These are phyloP conservation scores for Podila epigama DNA, from an alignment of 192 early-diverging fungal genomes.

Conservation along the genomic window DNA sequence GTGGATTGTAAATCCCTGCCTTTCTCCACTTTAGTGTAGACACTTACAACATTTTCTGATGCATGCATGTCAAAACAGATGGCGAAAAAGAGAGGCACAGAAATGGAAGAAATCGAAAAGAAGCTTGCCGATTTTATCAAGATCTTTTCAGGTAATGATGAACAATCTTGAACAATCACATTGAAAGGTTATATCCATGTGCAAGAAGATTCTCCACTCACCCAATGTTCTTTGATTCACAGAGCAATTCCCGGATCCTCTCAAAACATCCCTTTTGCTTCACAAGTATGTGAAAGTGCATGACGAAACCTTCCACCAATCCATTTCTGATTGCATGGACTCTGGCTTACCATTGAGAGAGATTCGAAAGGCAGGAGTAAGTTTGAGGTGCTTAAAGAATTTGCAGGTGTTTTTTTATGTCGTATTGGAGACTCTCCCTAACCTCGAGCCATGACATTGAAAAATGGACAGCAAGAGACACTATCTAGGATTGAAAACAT, in stretches of 20 bases:
- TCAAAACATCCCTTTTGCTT: conserved; percentile 66
- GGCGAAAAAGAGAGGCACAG: conserved; percentile 36
- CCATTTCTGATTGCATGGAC: conserved; percentile 77
- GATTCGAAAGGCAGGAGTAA: conserved; percentile 70
- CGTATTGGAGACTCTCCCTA: no score
- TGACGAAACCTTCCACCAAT: conserved; percentile 70
- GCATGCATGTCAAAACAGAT: no score
- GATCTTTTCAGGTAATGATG: conserved; percentile 56
- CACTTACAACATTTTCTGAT: no score
- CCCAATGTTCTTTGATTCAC: neutral
- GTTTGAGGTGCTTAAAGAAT: no score
- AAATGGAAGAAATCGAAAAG: conserved; percentile 52
- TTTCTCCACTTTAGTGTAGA: no score
- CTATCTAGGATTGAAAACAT: conserved; percentile 69
- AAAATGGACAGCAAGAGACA: conserved; percentile 66
- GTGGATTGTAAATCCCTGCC: no score
- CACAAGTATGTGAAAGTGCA: conserved; percentile 75
- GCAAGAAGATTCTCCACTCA: no score
- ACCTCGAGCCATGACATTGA: no score
- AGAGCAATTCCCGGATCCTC: conserved; percentile 71
- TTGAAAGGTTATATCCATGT: neutral
- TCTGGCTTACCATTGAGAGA: conserved; percentile 71
- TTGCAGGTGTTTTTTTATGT: no score
- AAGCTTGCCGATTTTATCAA: conserved; percentile 60
- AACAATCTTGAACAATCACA: conserved; percentile 3